These are phyloP conservation scores for Auxenochlorella protothecoides DNA, from an alignment of 139 green algal genomes.

Conservation along the genomic window DNA sequence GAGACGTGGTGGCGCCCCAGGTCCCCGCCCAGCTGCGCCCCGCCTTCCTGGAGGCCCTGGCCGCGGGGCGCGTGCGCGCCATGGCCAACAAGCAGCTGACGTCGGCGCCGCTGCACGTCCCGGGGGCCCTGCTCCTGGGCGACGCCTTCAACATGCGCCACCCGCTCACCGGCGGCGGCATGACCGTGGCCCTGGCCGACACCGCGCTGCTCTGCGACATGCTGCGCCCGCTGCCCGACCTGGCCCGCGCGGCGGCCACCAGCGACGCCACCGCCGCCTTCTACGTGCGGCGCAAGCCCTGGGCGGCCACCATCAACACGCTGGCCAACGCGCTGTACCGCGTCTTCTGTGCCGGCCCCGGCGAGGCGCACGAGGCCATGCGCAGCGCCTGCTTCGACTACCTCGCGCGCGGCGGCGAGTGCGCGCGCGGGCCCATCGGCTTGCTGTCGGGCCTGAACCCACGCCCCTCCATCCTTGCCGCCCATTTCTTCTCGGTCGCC, in stretches of 20 bases:
- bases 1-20: slow-evolving; percentile 35
- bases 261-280: slow-evolving; percentile 62
- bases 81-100: slow-evolving; percentile 90
- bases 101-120: slow-evolving; percentile 52
- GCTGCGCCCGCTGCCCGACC: slow-evolving; percentile 55
- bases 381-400: slow-evolving; percentile 96
- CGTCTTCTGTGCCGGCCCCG: slow-evolving; percentile 71
- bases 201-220: slow-evolving; percentile 72
- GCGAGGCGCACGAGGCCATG: slow-evolving; percentile 89
- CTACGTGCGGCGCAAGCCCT: slow-evolving; percentile 74
- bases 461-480: slow-evolving; percentile 72
- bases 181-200: slow-evolving; percentile 90
- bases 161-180: slow-evolving; percentile 75
- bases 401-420: slow-evolving; percentile 68
- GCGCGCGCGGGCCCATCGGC: slow-evolving; percentile 59
- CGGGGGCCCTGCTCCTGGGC: slow-evolving; percentile 84
- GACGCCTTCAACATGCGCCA: slow-evolving; percentile 99
- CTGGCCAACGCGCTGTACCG: slow-evolving; percentile 93
- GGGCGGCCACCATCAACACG: slow-evolving; percentile 97
- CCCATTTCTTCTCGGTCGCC: slow-evolving; percentile 95
- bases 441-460: slow-evolving; percentile 88
- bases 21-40: slow-evolving; percentile 60
- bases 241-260: slow-evolving; percentile 58
- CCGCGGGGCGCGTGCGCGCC: slow-evolving; percentile 47
- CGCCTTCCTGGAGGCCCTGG: slow-evolving; percentile 58